These are phyloP conservation scores for Linum tenue DNA, from an alignment of 345 rosid species.

Conservation along the genomic window DNA sequence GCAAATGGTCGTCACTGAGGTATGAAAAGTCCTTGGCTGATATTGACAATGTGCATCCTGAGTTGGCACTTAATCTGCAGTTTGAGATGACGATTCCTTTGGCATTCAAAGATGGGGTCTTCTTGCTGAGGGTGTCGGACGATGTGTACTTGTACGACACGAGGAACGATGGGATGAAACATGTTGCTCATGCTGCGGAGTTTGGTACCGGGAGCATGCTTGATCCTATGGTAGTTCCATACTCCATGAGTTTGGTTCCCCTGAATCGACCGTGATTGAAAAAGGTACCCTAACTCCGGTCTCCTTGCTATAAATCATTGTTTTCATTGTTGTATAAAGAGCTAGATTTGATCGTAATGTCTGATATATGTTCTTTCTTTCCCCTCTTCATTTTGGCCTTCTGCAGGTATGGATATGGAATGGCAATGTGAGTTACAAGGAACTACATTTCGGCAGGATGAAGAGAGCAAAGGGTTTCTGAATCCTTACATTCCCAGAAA, in stretches of 20 bases:
- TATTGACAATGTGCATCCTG: slow-evolving; percentile 28
- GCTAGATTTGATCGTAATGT: too few relatives aligned
- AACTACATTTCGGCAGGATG: too few relatives aligned
- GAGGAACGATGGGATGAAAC: slow-evolving; percentile 13
- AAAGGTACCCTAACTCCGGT: too few relatives aligned
- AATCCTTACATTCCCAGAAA: too few relatives aligned
- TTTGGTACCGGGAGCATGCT: slow-evolving; percentile 15
- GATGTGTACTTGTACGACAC: slow-evolving; percentile 20
- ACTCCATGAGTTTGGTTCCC: background rate
- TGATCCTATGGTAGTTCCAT: slow-evolving; percentile 24
- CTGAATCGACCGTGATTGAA: too few relatives aligned
- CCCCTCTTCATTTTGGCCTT: too few relatives aligned
- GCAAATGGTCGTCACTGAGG: slow-evolving; percentile 25
- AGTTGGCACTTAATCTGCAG: slow-evolving; percentile 11
- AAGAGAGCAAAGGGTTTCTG: too few relatives aligned
- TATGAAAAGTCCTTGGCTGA: slow-evolving; percentile 15
- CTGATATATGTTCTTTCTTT: too few relatives aligned
- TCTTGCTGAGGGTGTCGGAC: slow-evolving; percentile 21
- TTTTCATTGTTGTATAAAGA: too few relatives aligned
- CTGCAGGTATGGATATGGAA: too few relatives aligned
- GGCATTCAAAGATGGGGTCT: slow-evolving; percentile 29
- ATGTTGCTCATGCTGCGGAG: slow-evolving; percentile 10
- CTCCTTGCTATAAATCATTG: too few relatives aligned
- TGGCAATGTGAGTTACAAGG: too few relatives aligned
- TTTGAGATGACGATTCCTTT: slow-evolving; percentile 23